phyloP scores from a whole-genome alignment of 352 stramenopile genomes.

The Phytophthora sp. region DNA sequence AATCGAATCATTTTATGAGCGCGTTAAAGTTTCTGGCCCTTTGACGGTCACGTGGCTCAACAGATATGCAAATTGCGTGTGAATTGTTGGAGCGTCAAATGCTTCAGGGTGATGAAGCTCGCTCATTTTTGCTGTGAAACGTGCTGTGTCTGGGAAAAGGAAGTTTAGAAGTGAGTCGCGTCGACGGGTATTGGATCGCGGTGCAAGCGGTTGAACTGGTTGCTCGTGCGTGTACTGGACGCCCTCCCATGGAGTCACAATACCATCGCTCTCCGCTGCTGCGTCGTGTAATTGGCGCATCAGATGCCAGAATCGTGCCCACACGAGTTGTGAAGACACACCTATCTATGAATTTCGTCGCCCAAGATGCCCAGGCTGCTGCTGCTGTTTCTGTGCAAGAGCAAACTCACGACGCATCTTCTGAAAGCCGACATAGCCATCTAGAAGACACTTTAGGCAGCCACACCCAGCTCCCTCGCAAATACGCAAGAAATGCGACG shows the following conservation, averaged over 20 bases:
- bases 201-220: constrained; percentile 41
- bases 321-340: constrained; percentile 71
- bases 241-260: constrained; percentile 64
- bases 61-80: constrained; percentile 50
- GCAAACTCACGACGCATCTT: constrained; percentile 66
- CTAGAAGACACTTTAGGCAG: constrained; percentile 83
- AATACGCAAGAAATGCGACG: constrained; percentile 59
- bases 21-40: neutral
- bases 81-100: constrained; percentile 63
- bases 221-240: constrained; percentile 31
- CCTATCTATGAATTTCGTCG: constrained; percentile 30
- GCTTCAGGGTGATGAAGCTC: constrained; percentile 46
- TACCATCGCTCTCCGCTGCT: constrained; percentile 62
- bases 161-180: constrained; percentile 68
- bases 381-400: constrained; percentile 19
- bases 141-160: constrained; percentile 70
- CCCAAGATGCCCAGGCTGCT: neutral
- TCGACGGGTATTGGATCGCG: constrained; percentile 46
- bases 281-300: constrained; percentile 83
- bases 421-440: constrained; percentile 84
- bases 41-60: constrained; percentile 23
- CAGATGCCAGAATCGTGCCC: constrained; percentile 83
- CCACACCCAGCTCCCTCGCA: constrained; percentile 80
- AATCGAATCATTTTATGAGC: no score
- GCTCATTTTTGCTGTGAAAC: constrained; percentile 65